Evolutionary conservation across 495 filamentous ascomycete genomes (phyloP).

Genomic region (Aspergillus mulundensis): DNA sequence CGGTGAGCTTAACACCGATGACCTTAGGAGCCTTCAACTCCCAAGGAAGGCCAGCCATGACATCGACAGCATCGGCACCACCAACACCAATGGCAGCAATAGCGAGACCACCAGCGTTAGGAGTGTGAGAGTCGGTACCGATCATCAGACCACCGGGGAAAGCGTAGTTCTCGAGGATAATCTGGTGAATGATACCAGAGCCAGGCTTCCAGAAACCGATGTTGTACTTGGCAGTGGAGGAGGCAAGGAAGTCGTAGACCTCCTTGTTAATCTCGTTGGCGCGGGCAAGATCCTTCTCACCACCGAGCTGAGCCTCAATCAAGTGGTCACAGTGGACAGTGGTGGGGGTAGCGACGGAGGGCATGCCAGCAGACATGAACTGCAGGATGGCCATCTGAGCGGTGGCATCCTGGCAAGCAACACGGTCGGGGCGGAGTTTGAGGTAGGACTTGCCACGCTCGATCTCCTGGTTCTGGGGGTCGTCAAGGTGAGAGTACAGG

Average conservation of each 20-base stretch:
- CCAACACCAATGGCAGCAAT: conserved; percentile 97
- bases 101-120: conserved; percentile 95
- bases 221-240: conserved; percentile 97
- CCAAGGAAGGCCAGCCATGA: conserved; percentile 93
- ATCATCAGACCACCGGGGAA: conserved; percentile 98
- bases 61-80: conserved; percentile 95
- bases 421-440: conserved; percentile 92
- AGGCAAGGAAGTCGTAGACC: conserved; percentile 96
- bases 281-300: conserved; percentile 88
- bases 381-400: conserved; percentile 99
- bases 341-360: conserved; percentile 86
- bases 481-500: conserved; percentile 90
- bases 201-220: conserved; percentile 99
- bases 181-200: conserved; percentile 99
- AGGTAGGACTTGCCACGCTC: conserved; percentile 94
- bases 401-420: conserved; percentile 99
- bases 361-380: conserved; percentile 98
- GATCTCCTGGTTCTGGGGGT: conserved; percentile 92
- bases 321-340: conserved; percentile 99
- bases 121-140: conserved; percentile 98
- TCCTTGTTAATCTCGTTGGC: conserved; percentile 97
- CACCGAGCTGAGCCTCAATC: conserved; percentile 96
- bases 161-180: conserved; percentile 96
- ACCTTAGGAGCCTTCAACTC: conserved; percentile 92
- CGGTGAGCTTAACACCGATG: conserved; percentile 80